Evolutionary conservation across 2,329 filamentous ascomycete genomes (phyloP), one percentile per base, ranked within the genome.

Genomic region (Penicillium sp.): DNA sequence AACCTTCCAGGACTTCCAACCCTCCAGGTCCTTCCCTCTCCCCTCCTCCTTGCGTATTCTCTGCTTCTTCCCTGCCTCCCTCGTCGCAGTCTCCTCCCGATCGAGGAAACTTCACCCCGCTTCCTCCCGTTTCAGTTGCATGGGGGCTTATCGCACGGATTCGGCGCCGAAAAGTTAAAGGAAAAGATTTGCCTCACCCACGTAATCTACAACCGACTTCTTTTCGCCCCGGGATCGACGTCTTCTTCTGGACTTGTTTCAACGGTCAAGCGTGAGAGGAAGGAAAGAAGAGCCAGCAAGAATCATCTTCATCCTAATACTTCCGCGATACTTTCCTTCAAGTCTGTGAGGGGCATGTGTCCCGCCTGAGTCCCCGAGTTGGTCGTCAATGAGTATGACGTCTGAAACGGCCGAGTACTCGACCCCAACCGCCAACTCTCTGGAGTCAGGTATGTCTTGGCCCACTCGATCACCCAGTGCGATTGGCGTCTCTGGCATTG

Each of bases 321-420:
- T 33, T 33, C 19, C 18, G 24, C 24, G 27, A 36, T 31, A 14
- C 10, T 37, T 13, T 36, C 13, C 18, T 46, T 35, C 6, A 36
- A 35, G 35, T 47, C 27, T 52, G 61, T 59, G 70, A 73, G 69
- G 71, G 72, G 72, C 65, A 74, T 74, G 72, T 61, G 69, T 72
- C 66, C 67, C 71, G 64, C 70, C 57, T 54, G 57, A 65, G 62
- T 31, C 39, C 24, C 58, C 46, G 59, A 60, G 54, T 52, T 61
- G 61, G 59, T 36, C 39, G 64, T 67, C 52, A 61, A 68, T 61
- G 66, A 70, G 64, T 70, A 75, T 75, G 73, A 74, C 73, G 72
- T 75, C 73, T 72, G 68, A 72, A 68, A 55, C 66, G 58, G 69
- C 69, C 59, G 65, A 68, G 40, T 19, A 24, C 60, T 67, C 68